Base-by-base conservation (phyloP, 2,329 filamentous ascomycete species). In the Alternaria infectoria region DNA sequence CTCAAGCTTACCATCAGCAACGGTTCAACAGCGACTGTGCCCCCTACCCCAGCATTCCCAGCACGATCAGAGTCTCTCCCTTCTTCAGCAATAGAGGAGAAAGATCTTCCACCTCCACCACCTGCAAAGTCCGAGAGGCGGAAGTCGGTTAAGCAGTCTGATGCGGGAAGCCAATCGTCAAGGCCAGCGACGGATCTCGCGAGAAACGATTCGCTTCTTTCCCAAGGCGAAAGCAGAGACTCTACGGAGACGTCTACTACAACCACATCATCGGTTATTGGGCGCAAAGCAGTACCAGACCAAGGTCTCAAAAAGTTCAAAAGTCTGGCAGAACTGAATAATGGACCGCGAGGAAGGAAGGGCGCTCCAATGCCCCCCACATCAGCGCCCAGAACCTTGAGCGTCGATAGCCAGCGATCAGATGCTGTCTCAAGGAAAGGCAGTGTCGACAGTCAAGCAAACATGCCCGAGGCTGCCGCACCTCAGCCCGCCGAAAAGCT, bases 11-110 rank as follows among this genome's bases (percentile, higher is more conserved):
- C 62, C 26, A 64, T 68, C 26, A 79, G 77, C 70, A 81, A 81
- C 74, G 79, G 79, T 46, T 74, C 79, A n/a, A 80, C 79, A 36
- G 79, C 78, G 8, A 64, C 64, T 11, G 60, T 79, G 11, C 77
- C 75, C 32, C 66, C 72, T 17, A 69, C 70, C 32, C 74, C 76
- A 36, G 59, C 55, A 52, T 50, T 69, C 11, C 59, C 69, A 15
- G 59, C 58, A 28, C 62, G 45, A 30, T 54, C 66, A 19, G 55
- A 59, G 50, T 32, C 52, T 25, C 58, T 67, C 50, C 64, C 65
- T 23, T 68, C 67, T 3, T 56, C 69, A 12, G 47, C 56, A 21
- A 50, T 59, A 49, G 64, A 74, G 45, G 68, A 72, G 19, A 75
- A 75, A 30, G 70, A 73, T 23, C 69, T 76, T 23, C 77, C 77